phyloP scores from a whole-genome alignment of 2,329 filamentous ascomycete genomes.

The Cucurbitaria berberidis region DNA sequence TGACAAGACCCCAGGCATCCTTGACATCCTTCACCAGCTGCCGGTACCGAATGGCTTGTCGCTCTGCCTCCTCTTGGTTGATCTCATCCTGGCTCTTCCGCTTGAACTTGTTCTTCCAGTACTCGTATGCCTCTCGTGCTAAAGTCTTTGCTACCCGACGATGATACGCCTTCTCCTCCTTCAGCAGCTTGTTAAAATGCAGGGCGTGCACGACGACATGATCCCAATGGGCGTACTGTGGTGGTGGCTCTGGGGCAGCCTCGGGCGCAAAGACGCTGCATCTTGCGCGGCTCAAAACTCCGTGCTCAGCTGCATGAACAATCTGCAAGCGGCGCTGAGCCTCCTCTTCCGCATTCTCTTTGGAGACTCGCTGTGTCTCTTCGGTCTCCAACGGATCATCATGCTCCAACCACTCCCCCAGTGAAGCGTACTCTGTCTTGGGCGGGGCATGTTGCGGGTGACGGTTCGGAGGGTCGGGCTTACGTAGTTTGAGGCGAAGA shows the following conservation, averaged over 20 bases:
- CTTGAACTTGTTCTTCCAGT: constrained; percentile 72
- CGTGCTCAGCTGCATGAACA: constrained; percentile 73
- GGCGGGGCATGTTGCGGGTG: constrained; percentile 59
- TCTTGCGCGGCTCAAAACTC: constrained; percentile 73
- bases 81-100: constrained; percentile 70
- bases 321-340: constrained; percentile 72
- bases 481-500: constrained; percentile 58
- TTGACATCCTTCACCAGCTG: constrained; percentile 70
- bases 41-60: constrained; percentile 72
- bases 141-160: constrained; percentile 76
- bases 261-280: constrained; percentile 79
- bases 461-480: constrained; percentile 57
- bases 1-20: constrained; percentile 65
- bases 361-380: constrained; percentile 43
- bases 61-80: constrained; percentile 74
- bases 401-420: constrained; percentile 69
- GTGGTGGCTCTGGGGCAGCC: constrained; percentile 72
- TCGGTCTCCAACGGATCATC: constrained; percentile 57
- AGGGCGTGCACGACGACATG: constrained; percentile 80
- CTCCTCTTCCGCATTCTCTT: constrained; percentile 59
- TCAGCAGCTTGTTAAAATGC: constrained; percentile 80
- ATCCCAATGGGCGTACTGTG: constrained; percentile 86
- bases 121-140: constrained; percentile 77
- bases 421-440: constrained; percentile 56
- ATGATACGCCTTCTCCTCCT: constrained; percentile 79